Evolutionary conservation across 352 stramenopile genomes (phyloP).

Genomic region (Elongisporangium prolatum): DNA sequence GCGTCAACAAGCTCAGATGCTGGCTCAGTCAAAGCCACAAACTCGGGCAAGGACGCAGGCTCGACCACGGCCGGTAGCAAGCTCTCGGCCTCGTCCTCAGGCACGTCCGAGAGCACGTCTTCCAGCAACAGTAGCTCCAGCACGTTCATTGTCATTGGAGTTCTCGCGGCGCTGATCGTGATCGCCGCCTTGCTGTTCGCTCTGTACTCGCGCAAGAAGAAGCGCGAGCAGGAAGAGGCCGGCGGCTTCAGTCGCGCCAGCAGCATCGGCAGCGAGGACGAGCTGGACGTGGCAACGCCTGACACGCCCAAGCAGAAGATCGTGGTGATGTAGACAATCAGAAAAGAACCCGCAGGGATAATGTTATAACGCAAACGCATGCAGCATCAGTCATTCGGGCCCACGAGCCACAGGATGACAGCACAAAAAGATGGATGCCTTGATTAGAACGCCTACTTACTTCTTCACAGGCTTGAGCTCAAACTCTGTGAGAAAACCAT

Average conservation of each 20-base stretch:
- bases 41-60: not conserved
- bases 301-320: conserved; percentile 75
- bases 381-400: not conserved
- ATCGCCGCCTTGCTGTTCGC: conserved; percentile 66
- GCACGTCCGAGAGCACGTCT: conserved; percentile 13
- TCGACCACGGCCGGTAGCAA: conserved; percentile 15
- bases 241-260: conserved; percentile 38
- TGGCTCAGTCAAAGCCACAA: too few relatives aligned
- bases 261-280: conserved; percentile 25
- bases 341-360: not conserved
- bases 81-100: conserved; percentile 6
- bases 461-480: conserved; percentile 4
- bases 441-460: not conserved
- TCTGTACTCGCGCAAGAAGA: conserved; percentile 69
- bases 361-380: not conserved
- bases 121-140: conserved; percentile 37
- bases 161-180: conserved; percentile 59
- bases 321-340: conserved; percentile 59
- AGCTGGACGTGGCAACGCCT: conserved; percentile 18
- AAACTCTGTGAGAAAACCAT: conserved; percentile 23
- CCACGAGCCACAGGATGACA: too few relatives aligned
- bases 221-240: conserved; percentile 48
- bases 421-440: not conserved
- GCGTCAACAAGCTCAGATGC: conserved; percentile 6
- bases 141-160: conserved; percentile 62